These are phyloP conservation scores for Chenopodium quinoa DNA, from an alignment of 148 eudicot genomes.

Conservation along the genomic window DNA sequence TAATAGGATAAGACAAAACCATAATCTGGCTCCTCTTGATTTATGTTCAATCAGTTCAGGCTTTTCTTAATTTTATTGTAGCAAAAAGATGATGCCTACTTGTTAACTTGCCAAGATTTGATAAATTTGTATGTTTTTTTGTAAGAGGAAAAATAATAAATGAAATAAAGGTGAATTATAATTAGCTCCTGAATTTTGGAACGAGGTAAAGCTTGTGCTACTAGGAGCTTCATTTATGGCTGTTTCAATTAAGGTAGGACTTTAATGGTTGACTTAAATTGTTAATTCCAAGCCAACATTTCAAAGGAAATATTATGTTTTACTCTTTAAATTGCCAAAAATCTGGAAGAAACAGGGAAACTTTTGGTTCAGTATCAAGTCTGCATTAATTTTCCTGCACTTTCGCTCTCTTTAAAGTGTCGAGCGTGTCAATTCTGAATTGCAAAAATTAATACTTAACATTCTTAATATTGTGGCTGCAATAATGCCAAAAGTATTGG, in stretches of 20 bases:
- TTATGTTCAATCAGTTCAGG: background rate
- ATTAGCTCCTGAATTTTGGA: background rate
- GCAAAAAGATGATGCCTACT: background rate
- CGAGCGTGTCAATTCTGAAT: background rate
- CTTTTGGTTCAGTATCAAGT: background rate
- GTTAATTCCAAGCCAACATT: too few relatives aligned
- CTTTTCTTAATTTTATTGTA: background rate
- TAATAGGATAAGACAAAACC: constrained; percentile 1
- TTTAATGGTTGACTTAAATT: too few relatives aligned
- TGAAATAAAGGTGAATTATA: background rate
- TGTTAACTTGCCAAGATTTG: background rate
- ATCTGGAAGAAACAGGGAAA: background rate
- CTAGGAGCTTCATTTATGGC: background rate
- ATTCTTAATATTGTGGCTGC: background rate
- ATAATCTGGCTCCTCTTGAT: background rate
- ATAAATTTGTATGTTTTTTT: background rate
- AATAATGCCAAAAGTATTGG: background rate
- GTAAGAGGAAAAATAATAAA: background rate
- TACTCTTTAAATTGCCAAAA: background rate
- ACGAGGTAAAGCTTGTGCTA: background rate
- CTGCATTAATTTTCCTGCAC: background rate
- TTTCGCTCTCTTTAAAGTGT: background rate
- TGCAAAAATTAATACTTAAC: background rate
- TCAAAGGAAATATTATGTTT: background rate
- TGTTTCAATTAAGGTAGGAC: background rate